Evolutionary conservation across 768 basidiomycete species (phyloP), one percentile per base, ranked within the genome.

Genomic region (Leucocoprinus leucothites): DNA sequence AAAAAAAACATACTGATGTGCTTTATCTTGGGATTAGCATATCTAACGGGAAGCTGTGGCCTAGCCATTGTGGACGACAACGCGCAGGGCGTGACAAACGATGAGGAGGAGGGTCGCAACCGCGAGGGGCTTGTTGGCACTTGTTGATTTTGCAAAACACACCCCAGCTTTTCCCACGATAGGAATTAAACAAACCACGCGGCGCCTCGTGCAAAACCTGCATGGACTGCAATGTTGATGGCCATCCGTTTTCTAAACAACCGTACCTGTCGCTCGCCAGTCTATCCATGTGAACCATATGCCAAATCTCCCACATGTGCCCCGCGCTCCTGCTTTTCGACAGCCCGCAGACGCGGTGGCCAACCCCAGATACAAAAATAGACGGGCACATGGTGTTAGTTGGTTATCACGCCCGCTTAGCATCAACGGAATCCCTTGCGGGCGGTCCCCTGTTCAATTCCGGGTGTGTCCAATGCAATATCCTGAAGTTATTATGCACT

Each of bases 1-100:
- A 77, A 54, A 57, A 82, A 79, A 61, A 24, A 57, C 71, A 69
- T 9, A 74, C 71, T 9, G 38, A 48, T 55, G 40, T 31, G 25
- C 51, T 71, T 69, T 43, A 86, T 68, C 58, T 74, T 69, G 0
- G 78, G 77, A 57, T 86, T 86, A 40, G 76, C 75, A 61, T 76
- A 72, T 51, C 70, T 72, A 34, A 71, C 41, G 3, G 84, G 84
- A 9, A 85, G 71, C n/a, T 76, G 69, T 38, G 84, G 84, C 62
- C 84, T 70, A 51, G 68, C 60, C 65, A 72, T 74, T 64, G 71
- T 73, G 58, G 61, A 63, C 60, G 49, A 57, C 51, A 51, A 51
- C 50, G 25, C 36, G 26, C 36, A 22, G 35, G 25, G 53, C 54
- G 54, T 56, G 45, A 49, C 45, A 51, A 49, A 43, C 48, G 46